phyloP scores from a whole-genome alignment of 202 grass and related monocot species.

The Setaria italica region DNA sequence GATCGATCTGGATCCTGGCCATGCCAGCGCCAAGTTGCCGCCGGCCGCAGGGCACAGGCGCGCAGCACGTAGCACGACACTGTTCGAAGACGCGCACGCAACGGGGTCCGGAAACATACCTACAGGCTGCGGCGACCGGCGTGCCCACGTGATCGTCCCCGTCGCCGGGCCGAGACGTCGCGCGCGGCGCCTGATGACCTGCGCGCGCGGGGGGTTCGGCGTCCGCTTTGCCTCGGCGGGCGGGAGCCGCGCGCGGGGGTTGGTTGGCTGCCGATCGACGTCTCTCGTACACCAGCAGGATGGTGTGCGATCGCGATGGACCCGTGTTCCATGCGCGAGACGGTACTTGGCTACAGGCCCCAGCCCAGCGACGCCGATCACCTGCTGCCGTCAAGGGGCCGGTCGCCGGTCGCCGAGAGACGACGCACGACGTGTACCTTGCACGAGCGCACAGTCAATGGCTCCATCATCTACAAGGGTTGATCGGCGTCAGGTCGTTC shows the following conservation, averaged over 20 bases:
- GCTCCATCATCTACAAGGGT: neutral
- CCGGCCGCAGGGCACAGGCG: too few species aligned
- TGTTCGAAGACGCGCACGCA: neutral
- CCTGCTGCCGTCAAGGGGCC: neutral
- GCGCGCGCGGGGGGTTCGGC: neutral
- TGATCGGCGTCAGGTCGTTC: neutral
- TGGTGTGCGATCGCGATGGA: neutral
- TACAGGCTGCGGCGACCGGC: neutral
- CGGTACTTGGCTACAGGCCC: constrained; percentile 2
- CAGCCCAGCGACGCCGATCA: neutral
- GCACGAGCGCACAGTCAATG: neutral
- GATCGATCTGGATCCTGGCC: too few species aligned
- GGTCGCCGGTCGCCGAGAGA: neutral
- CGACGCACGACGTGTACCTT: neutral
- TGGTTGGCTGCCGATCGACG: neutral
- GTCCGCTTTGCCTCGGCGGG: neutral
- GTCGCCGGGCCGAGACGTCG: neutral
- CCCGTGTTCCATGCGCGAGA: constrained; percentile 24
- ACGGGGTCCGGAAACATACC: neutral
- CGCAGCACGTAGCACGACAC: neutral
- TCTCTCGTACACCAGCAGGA: constrained; percentile 6
- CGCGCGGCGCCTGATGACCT: neutral
- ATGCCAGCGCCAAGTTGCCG: too few species aligned
- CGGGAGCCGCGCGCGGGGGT: neutral
- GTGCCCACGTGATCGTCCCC: constrained; percentile 13